A percentile compares a stretch with the other conserved stretches of the same genome.
Evolutionary conservation across 2,329 filamentous ascomycete species (phyloP).

Genomic region (Didymella keratinophila): DNA sequence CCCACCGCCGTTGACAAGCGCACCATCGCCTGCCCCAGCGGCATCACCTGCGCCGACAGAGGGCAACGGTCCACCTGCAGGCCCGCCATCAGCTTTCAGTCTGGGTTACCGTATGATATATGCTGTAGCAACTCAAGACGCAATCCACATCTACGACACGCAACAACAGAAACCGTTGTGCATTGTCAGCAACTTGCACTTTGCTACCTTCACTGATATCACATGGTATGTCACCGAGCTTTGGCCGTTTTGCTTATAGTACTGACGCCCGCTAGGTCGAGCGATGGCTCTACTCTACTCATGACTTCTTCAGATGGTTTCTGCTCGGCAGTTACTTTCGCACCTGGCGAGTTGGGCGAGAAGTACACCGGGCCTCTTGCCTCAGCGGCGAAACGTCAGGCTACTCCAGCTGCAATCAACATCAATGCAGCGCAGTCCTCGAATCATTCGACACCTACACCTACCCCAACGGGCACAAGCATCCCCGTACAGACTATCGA

Average conservation of each 20-base stretch:
- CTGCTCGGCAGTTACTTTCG: constrained; percentile 89
- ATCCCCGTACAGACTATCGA: constrained; percentile 61
- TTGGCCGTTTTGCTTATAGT: background rate
- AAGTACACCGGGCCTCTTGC: constrained; percentile 73
- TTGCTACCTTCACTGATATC: constrained; percentile 95
- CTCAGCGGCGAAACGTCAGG: constrained; percentile 35
- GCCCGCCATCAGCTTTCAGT: constrained; percentile 72
- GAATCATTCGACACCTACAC: constrained; percentile 71
- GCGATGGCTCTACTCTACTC: constrained; percentile 78
- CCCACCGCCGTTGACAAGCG: constrained; percentile 72
- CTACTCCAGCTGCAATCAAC: constrained; percentile 53
- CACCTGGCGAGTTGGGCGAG: constrained; percentile 83
- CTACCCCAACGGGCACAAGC: constrained; percentile 72
- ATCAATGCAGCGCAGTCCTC: constrained; percentile 56
- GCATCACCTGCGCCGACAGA: constrained; percentile 61
- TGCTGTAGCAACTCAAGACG: constrained; percentile 95
- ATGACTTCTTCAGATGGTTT: constrained; percentile 99
- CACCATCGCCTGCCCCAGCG: constrained; percentile 56
- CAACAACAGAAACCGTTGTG: constrained; percentile 94
- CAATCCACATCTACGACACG: constrained; percentile 93
- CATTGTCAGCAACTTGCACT: constrained; percentile 95
- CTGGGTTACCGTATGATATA: constrained; percentile 95
- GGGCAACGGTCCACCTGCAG: constrained; percentile 55
- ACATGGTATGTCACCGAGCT: constrained; percentile 73
- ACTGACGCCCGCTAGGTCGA: constrained; percentile 64